Evolutionary conservation across 371 early-diverging fungal species (phyloP).

Genomic region (Apophysomyces trapeziformis): DNA sequence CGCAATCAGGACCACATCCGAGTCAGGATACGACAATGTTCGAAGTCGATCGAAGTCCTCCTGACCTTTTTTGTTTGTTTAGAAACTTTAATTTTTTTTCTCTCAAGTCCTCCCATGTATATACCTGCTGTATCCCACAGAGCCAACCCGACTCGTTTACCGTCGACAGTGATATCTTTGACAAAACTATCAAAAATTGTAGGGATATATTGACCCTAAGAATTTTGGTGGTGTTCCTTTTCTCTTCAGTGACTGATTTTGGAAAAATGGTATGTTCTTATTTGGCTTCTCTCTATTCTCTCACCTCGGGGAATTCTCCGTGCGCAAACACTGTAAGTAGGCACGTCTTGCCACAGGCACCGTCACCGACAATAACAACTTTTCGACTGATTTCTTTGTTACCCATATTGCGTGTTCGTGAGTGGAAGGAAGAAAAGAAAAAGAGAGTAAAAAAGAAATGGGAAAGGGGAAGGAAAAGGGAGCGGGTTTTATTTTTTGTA

Average conservation of each 20-base stretch:
- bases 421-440: slow-evolving; percentile 2
- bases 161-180: slow-evolving; percentile 66
- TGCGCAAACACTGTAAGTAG: slow-evolving; percentile 57
- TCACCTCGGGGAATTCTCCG: slow-evolving; percentile 53
- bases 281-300: slow-evolving; percentile 15
- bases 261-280: neutral
- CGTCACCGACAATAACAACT: slow-evolving; percentile 71
- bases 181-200: slow-evolving; percentile 73
- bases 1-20: slow-evolving; percentile 88
- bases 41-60: slow-evolving; percentile 94
- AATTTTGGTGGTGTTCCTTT: slow-evolving; percentile 10
- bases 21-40: slow-evolving; percentile 88
- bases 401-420: neutral
- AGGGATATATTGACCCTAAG: slow-evolving; percentile 40
- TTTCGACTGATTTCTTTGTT: slow-evolving; percentile 50
- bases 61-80: slow-evolving; percentile 52
- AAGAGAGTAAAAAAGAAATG: slow-evolving; percentile 3
- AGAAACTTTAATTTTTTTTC: neutral
- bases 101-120: neutral
- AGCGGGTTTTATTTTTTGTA: slow-evolving; percentile 1
- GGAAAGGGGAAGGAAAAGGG: slow-evolving; percentile 10
- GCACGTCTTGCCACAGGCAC: slow-evolving; percentile 68
- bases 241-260: slow-evolving; percentile 2
- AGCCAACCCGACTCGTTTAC: slow-evolving; percentile 61
- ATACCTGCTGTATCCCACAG: slow-evolving; percentile 75